A percentile compares a stretch with the other conserved stretches of the same genome.
Evolutionary conservation across 2,329 filamentous ascomycete genomes (phyloP).

Genomic region (Xylaria sp.): DNA sequence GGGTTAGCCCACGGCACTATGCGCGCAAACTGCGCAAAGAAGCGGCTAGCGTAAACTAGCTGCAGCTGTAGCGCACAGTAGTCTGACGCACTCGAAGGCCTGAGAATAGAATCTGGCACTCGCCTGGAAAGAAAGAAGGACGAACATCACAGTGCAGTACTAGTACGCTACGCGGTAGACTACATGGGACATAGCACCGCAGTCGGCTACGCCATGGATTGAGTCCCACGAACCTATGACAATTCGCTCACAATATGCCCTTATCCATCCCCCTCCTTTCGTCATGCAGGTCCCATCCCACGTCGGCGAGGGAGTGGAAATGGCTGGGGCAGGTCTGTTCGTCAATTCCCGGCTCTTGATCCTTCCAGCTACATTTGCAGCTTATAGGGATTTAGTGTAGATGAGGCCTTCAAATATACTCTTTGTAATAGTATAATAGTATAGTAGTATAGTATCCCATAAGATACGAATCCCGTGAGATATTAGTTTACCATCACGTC

Average conservation of each 20-base stretch:
- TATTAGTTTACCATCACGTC: background rate
- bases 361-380: conserved; percentile 11
- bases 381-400: background rate
- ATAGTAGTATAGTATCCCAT: background rate
- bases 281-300: conserved; percentile 27
- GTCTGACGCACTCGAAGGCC: background rate
- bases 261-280: conserved; percentile 1
- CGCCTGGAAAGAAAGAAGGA: background rate
- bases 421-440: background rate
- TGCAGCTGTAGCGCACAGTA: conserved; percentile 11
- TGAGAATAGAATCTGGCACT: background rate
- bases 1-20: conserved; percentile 5
- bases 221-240: conserved; percentile 12
- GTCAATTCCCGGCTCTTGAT: conserved; percentile 23
- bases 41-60: conserved; percentile 4
- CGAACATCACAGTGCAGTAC: background rate
- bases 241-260: conserved; percentile 16
- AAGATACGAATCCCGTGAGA: background rate
- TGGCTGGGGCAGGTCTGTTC: conserved; percentile 13
- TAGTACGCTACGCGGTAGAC: background rate
- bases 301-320: conserved; percentile 18
- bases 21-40: conserved; percentile 7
- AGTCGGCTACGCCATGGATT: background rate
- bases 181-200: background rate
- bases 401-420: background rate